Base-by-base conservation (phyloP, 176 grass and related monocot species). In the Zizania latifolia region DNA sequence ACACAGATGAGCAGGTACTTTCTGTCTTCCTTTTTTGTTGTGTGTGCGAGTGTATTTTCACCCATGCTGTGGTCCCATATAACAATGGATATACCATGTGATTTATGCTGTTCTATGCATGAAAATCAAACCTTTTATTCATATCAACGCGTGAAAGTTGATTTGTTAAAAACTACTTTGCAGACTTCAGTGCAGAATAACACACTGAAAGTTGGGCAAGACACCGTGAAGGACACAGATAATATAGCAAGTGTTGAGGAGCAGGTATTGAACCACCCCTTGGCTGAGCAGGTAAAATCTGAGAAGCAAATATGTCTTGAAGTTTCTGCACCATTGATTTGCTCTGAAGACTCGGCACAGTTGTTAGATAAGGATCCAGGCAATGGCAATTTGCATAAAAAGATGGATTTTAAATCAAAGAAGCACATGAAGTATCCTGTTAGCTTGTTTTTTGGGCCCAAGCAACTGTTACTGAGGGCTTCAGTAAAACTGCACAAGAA, bases 401-500 rank as follows among this genome's bases (percentile, higher is more conserved):
- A 63, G 36, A 58, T 27, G 33, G 32, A 76, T 17, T 30, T 68
- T 19, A 97, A 90, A 65, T 71, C 66, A 26, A 88, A 75, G 34
- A 90, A 90, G 64, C 40, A 67, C 46, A 10, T 57, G 37, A 87
- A 84, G 30, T 70, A 74, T 70, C 55, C 86, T 53, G 77, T 50
- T 14, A 74, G 45, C 76, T 64, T 84, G 53, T 87, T 62, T 79
- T 90, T 88, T 68, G 62, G 61, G 26, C 74, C 78, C 37, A 90
- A 88, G 33, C 68, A 74, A 45, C 66, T 82, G 36, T 80, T 97
- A 65, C 33, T 92, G 12, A n/a, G n/a, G n/a, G 26, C 50, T 57
- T 83, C 82, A 55, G 62, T 97, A 75, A 97, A 76, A 58, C 31
- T 36, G 32, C 40, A 21, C 11, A 88, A 83, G 50, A 84, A 74